These are phyloP conservation scores for Aurantiochytrium sp. DNA, from an alignment of 108 stramenopile species.

Conservation along the genomic window DNA sequence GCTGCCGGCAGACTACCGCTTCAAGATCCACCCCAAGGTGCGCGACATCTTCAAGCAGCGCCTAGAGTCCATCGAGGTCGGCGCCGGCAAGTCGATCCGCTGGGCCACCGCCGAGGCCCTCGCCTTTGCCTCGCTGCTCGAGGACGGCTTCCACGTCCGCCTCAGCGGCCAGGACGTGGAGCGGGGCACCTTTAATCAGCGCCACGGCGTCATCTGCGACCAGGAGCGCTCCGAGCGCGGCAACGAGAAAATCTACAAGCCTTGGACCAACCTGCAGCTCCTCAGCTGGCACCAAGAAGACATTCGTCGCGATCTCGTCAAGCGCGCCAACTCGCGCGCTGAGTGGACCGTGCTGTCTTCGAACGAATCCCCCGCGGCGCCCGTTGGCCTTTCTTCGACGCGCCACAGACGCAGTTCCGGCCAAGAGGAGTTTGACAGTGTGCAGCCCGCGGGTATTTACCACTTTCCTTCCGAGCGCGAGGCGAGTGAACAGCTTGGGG, in stretches of 20 bases:
- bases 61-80: conserved; percentile 62
- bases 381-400: not conserved
- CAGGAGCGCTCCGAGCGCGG: conserved; percentile 52
- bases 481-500: not conserved
- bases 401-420: too few relatives aligned
- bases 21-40: conserved; percentile 88
- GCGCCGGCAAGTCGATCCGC: conserved; percentile 78
- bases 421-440: too few relatives aligned
- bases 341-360: too few relatives aligned
- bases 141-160: conserved; percentile 93
- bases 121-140: conserved; percentile 84
- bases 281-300: conserved; percentile 16
- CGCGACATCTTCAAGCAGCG: conserved; percentile 73
- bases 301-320: conserved; percentile 9
- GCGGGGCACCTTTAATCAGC: conserved; percentile 91
- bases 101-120: conserved; percentile 97
- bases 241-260: conserved; percentile 20
- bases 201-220: conserved; percentile 92
- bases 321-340: not conserved
- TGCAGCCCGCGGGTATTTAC: not conserved
- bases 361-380: not conserved
- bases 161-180: conserved; percentile 97
- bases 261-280: conserved; percentile 16
- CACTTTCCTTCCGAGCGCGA: not conserved
- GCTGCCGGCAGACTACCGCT: conserved; percentile 68